Base-by-base conservation (phyloP, 805 yeast species). In the Debaryomyces hansenii region DNA sequence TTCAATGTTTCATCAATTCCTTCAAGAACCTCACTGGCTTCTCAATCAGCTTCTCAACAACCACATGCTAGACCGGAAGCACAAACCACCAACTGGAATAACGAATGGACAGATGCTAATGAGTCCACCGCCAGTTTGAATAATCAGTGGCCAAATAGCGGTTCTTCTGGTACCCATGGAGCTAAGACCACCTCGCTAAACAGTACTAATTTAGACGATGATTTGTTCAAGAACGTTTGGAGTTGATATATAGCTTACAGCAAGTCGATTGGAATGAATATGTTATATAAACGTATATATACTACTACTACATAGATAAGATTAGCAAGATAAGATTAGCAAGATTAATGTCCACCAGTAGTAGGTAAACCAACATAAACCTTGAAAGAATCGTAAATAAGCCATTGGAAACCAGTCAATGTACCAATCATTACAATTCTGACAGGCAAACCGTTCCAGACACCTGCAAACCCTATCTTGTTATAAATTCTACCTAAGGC, bases 381-480 rank as follows among this genome's bases (percentile, higher is more conserved):
- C 74, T 92, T 92, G 79, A 92, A 92, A 7, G 96, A 87, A 69
- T 94, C 99, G 73, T 92, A 92, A 51, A 94, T 80, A 63, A 92
- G 79, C 98, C 98, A 92, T 75, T 92, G 99, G 79, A 87, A 81
- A 52, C 97, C 97, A 21, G 98, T 94, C 67, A 92, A 79, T 7
- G 98, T 92, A 75, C 98, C 98, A 66, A 94, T 83, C 99, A 94
- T 92, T 50, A 90, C 80, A 58, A 92, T 91, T 80, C 98, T 87
- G 49, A 90, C 94, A 14, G 90, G 87, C 50, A 92, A 80, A 37
- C 99, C 98, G 63, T 88, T 88, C 98, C 98, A 92, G 47, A 94
- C 77, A 14, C 98, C 99, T 15, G 61, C 70, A 63, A 92, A 92
- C 1, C 98, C 98, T 60, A 92, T 91, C 59, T 82, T 78, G 46